Conservation (phyloP, 768 basidiomycete species). For the Leccinum olivaceopallidum region DNA sequence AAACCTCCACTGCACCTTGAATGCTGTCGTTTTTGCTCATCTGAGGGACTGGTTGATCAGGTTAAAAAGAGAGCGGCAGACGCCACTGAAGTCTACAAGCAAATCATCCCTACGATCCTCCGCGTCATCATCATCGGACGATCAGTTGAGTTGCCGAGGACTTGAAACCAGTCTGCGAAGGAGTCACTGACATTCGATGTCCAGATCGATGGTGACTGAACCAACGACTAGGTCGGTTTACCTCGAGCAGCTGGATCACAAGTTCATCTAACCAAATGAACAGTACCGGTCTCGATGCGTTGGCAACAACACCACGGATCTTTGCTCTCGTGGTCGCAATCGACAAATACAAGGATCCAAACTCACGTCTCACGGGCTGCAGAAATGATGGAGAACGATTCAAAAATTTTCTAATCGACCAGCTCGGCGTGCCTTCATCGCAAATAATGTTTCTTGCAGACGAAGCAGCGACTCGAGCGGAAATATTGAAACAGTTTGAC, state of each 20-base stretch:
- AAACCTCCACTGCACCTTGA: neutral
- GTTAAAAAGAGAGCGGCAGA: neutral
- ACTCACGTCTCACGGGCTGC: conserved; percentile 21
- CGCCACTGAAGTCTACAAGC: neutral
- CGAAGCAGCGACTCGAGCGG: conserved; percentile 11
- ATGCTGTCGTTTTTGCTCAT: neutral
- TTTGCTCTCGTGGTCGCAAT: conserved; percentile 22
- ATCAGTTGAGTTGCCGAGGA: conserved; percentile 15
- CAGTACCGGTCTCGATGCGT: neutral
- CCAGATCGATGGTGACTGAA: conserved; percentile 9
- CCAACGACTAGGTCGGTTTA: conserved; percentile 8
- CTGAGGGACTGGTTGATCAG: neutral
- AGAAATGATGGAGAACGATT: conserved; percentile 20
- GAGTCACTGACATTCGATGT: conserved; percentile 1
- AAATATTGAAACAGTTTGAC: conserved; percentile 9
- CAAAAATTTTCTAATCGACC: conserved; percentile 7
- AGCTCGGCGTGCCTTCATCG: conserved; percentile 14
- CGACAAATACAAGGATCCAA: conserved; percentile 10
- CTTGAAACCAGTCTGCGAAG: neutral
- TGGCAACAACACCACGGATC: conserved; percentile 8
- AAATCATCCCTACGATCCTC: neutral
- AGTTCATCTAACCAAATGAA: neutral
- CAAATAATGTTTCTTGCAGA: conserved; percentile 19
- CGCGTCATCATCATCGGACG: neutral
- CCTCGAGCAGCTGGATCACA: neutral